Evolutionary conservation across 331 rosid species (phyloP).

Genomic region (Quercus lobata): DNA sequence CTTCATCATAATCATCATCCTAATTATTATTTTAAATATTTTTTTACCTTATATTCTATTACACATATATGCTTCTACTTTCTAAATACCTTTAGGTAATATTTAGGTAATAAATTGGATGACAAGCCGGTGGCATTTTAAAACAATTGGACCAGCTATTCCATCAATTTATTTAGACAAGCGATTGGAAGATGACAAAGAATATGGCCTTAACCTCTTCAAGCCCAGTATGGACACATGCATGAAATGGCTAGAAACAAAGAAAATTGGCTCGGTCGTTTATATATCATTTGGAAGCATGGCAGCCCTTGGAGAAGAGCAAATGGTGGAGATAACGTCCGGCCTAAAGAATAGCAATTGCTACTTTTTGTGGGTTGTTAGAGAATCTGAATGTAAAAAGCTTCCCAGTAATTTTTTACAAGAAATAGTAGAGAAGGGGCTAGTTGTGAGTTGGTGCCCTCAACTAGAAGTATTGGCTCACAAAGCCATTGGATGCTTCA

Average conservation of each 20-base stretch:
- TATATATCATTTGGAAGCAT: not conserved
- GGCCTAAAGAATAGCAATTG: not conserved
- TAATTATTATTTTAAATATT: no score
- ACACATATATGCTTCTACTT: no score
- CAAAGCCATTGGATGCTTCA: not conserved
- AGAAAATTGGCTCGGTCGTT: not conserved
- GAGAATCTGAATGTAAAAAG: not conserved
- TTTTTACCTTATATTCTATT: no score
- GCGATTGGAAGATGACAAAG: slow-evolving; percentile 4
- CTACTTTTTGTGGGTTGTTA: slow-evolving; percentile 2
- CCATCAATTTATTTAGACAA: not conserved
- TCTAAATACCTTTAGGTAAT: not conserved
- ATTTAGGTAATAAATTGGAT: not conserved
- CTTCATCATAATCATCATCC: no score
- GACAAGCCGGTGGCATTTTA: not conserved
- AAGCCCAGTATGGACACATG: not conserved
- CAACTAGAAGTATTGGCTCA: not conserved
- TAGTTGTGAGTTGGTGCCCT: not conserved
- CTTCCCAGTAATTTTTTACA: not conserved
- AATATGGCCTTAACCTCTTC: not conserved
- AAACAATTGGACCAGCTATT: not conserved
- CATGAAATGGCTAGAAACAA: slow-evolving; percentile 7
- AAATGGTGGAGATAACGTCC: not conserved
- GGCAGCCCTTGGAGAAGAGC: not conserved
- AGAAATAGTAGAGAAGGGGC: not conserved